These are phyloP conservation scores for Phytophthora chlamydospora DNA, from an alignment of 352 stramenopile species.

Conservation along the genomic window DNA sequence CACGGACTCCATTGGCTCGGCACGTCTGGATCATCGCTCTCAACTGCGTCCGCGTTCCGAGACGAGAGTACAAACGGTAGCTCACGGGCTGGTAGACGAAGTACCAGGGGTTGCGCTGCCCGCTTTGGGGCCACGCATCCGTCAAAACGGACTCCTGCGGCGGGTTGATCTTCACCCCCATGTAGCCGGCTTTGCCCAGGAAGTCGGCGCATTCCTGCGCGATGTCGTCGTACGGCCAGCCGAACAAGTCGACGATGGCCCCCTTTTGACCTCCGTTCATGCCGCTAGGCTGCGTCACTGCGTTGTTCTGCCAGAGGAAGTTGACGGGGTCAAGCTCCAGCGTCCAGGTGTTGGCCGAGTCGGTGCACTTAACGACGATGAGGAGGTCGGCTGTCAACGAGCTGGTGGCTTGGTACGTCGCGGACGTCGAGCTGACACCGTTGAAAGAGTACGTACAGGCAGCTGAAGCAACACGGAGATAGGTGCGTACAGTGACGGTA, in stretches of 20 bases:
- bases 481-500: slow-evolving; percentile 47
- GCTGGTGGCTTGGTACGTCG: slow-evolving; percentile 26
- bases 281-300: slow-evolving; percentile 35
- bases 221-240: slow-evolving; percentile 71
- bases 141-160: slow-evolving; percentile 64
- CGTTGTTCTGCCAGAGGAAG: slow-evolving; percentile 64
- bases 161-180: slow-evolving; percentile 75
- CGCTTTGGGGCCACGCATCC: slow-evolving; percentile 42
- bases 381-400: slow-evolving; percentile 38
- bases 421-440: slow-evolving; percentile 23
- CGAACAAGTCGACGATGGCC: slow-evolving; percentile 74
- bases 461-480: slow-evolving; percentile 27
- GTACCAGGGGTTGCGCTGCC: slow-evolving; percentile 72
- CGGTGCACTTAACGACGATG: slow-evolving; percentile 40
- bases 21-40: slow-evolving; percentile 73
- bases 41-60: slow-evolving; percentile 57
- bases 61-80: slow-evolving; percentile 62
- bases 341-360: slow-evolving; percentile 19
- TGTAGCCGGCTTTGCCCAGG: slow-evolving; percentile 67
- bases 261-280: slow-evolving; percentile 60
- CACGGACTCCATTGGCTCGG: slow-evolving; percentile 59
- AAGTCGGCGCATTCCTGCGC: slow-evolving; percentile 66
- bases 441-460: slow-evolving; percentile 56
- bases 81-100: slow-evolving; percentile 72
- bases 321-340: slow-evolving; percentile 63